These are phyloP conservation scores for Saccharomyces hybrid DNA, from an alignment of 1,139 yeast genomes.

Conservation along the genomic window DNA sequence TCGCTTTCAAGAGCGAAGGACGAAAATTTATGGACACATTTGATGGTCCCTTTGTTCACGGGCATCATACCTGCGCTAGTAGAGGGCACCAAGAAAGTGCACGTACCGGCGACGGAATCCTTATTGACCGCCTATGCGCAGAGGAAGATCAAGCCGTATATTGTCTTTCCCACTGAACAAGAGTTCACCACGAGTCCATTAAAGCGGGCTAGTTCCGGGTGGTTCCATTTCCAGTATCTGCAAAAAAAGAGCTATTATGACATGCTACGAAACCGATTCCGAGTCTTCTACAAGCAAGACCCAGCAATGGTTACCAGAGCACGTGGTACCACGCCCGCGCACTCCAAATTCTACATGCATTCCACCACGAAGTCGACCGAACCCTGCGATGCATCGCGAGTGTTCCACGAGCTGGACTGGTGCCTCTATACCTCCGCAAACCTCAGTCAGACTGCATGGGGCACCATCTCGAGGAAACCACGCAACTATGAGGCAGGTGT, in stretches of 20 bases:
- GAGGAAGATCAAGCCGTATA: slow-evolving; percentile 38
- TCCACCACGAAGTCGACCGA: slow-evolving; percentile 29
- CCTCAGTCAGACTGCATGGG: slow-evolving; percentile 66
- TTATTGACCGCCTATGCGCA: slow-evolving; percentile 26
- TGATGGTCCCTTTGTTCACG: slow-evolving; percentile 42
- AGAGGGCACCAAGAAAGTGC: background rate
- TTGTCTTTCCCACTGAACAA: slow-evolving; percentile 48
- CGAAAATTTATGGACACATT: slow-evolving; percentile 47
- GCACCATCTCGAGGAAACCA: slow-evolving; percentile 29
- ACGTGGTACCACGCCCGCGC: slow-evolving; percentile 36
- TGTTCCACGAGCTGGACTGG: slow-evolving; percentile 45
- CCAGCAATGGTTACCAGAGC: slow-evolving; percentile 14
- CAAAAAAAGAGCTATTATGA: slow-evolving; percentile 23
- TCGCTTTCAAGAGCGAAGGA: slow-evolving; percentile 37
- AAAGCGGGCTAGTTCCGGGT: slow-evolving; percentile 47
- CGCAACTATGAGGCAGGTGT: slow-evolving; percentile 53
- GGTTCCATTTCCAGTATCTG: slow-evolving; percentile 44
- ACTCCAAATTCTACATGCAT: slow-evolving; percentile 39
- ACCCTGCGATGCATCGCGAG: slow-evolving; percentile 25
- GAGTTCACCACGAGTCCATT: slow-evolving; percentile 42
- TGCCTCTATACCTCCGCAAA: slow-evolving; percentile 61
- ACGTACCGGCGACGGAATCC: slow-evolving; percentile 4
- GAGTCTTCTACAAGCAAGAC: slow-evolving; percentile 23
- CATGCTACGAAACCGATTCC: slow-evolving; percentile 14
- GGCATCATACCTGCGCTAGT: slow-evolving; percentile 11